These are phyloP conservation scores for Rugosomyces carneus DNA, from an alignment of 1,284 basidiomycete genomes.

Conservation along the genomic window DNA sequence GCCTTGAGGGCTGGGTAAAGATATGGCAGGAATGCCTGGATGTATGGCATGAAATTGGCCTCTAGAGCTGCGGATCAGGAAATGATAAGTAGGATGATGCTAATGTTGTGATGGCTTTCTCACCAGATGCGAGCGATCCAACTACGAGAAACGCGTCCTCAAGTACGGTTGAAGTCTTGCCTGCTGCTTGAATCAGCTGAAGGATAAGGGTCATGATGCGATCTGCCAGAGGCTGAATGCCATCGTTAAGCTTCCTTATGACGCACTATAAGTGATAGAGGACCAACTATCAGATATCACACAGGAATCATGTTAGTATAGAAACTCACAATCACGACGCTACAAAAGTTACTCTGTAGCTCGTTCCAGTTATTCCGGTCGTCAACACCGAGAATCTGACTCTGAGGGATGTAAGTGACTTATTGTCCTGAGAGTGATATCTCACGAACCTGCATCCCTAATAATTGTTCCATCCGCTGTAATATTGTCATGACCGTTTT, in stretches of 20 bases:
- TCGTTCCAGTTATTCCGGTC: constrained; percentile 99
- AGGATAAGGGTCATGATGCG: constrained; percentile 93
- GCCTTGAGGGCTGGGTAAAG: constrained; percentile 87
- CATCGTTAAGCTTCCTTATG: constrained; percentile 76
- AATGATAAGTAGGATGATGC: constrained; percentile 1
- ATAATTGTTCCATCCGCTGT: constrained; percentile 83
- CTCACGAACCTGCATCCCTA: constrained; percentile 65
- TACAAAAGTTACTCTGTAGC: constrained; percentile 93
- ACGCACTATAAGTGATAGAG: constrained; percentile 52
- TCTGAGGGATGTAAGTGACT: constrained; percentile 37
- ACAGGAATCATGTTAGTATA: not conserved
- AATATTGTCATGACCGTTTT: constrained; percentile 81
- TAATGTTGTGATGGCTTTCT: constrained; percentile 12
- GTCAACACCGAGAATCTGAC: constrained; percentile 92
- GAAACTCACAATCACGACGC: constrained; percentile 73
- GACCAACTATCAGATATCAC: constrained; percentile 2
- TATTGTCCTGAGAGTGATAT: not conserved
- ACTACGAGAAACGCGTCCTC: constrained; percentile 97
- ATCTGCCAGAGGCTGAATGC: constrained; percentile 87
- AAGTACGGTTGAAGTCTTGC: constrained; percentile 92
- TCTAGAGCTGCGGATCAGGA: constrained; percentile 60
- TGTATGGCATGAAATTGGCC: constrained; percentile 81
- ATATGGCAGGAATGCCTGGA: constrained; percentile 86
- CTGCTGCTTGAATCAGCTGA: constrained; percentile 79
- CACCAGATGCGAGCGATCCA: constrained; percentile 79